Evolutionary conservation across 2,329 filamentous ascomycete species (phyloP).

Genomic region (Calonectria pseudoreteaudii): DNA sequence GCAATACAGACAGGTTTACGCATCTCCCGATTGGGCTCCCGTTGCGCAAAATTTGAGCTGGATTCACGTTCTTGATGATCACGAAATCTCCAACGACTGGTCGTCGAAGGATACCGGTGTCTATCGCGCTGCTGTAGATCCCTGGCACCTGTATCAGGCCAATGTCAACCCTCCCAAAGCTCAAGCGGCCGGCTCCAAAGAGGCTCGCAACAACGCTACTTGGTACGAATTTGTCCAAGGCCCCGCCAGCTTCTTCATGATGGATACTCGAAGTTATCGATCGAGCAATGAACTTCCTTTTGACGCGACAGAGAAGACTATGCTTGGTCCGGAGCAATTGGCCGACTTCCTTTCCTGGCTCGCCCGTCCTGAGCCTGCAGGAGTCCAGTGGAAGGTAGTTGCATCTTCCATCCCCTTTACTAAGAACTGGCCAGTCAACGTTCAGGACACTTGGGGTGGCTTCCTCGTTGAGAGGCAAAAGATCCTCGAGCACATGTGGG

Average conservation of each 20-base stretch:
- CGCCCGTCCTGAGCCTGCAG: constrained; percentile 75
- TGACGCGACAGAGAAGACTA: constrained; percentile 78
- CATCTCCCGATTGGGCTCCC: constrained; percentile 88
- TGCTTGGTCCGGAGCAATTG: constrained; percentile 86
- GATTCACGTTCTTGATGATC: constrained; percentile 97
- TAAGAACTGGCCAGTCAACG: constrained; percentile 95
- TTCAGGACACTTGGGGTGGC: constrained; percentile 92
- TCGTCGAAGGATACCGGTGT: constrained; percentile 83
- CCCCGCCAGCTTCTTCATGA: constrained; percentile 92
- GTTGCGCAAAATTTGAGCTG: constrained; percentile 87
- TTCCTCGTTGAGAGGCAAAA: constrained; percentile 83
- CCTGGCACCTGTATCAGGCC: constrained; percentile 89
- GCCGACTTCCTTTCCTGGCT: constrained; percentile 84
- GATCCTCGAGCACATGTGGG: constrained; percentile 94
- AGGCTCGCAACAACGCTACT: constrained; percentile 67
- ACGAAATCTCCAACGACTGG: constrained; percentile 98
- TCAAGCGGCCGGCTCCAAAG: constrained; percentile 58
- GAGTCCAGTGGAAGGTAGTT: constrained; percentile 93
- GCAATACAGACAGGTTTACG: constrained; percentile 96
- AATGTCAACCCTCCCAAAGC: constrained; percentile 83
- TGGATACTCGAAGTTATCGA: constrained; percentile 91
- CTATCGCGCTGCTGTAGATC: constrained; percentile 83
- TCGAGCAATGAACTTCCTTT: constrained; percentile 73
- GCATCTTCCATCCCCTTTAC: constrained; percentile 94
- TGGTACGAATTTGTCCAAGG: constrained; percentile 93